These are phyloP conservation scores for Lycium barbarum DNA, from an alignment of 257 asterid species.

Conservation along the genomic window DNA sequence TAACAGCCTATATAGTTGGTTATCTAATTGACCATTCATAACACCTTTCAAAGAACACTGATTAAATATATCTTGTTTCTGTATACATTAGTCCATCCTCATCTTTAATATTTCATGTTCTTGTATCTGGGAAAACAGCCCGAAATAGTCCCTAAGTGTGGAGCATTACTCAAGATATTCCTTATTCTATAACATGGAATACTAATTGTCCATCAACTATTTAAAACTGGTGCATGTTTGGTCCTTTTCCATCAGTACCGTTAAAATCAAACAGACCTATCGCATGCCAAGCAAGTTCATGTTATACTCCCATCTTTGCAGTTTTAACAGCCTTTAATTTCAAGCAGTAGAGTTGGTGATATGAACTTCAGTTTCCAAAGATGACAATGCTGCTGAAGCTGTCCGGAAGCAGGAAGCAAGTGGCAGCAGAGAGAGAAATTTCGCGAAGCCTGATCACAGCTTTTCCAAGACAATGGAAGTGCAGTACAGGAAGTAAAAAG, in stretches of 20 bases:
- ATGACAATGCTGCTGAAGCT: slow-evolving; percentile 13
- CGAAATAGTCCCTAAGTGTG: neutral
- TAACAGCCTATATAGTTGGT: neutral
- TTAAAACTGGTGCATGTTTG: neutral
- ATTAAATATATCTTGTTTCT: neutral
- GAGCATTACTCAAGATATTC: neutral
- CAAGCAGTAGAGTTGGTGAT: neutral
- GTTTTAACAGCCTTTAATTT: slow-evolving; percentile 1
- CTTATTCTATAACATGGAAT: neutral
- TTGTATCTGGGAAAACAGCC: neutral
- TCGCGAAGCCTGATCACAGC: too few species aligned
- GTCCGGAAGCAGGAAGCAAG: neutral
- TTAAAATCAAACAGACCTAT: neutral
- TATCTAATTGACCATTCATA: neutral
- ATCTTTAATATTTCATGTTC: neutral
- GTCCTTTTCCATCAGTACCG: neutral
- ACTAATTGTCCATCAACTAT: neutral
- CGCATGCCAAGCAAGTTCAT: neutral
- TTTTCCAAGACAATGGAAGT: neutral
- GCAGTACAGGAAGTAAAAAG: neutral
- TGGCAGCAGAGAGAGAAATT: neutral
- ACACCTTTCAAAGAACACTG: neutral
- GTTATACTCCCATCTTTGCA: neutral
- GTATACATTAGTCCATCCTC: neutral
- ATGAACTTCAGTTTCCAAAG: neutral